Base-by-base conservation (phyloP, 306 rosid genomes). In the Cicer pinnatifidum region DNA sequence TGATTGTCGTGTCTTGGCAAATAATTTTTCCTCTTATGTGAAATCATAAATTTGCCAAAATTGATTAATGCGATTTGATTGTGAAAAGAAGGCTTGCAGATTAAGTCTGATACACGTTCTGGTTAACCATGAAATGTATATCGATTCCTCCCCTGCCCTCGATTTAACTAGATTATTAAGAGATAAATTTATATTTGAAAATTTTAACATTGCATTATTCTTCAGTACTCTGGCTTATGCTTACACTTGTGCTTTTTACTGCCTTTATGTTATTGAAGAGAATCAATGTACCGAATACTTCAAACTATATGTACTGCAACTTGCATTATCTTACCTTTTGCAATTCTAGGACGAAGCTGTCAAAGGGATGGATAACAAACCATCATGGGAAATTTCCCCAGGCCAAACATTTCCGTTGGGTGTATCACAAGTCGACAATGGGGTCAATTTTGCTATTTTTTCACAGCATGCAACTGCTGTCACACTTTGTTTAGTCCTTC, bases 391-490 rank as follows among this genome's bases (percentile, higher is more conserved):
- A 64, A 48, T 59, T 79, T 80, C 81, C 12, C 95, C 99, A 50
- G 99, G 99, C 69, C 93, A 89, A 74, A 86, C 94, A 73, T 83
- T 66, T 89, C 96, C 99, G 0, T 75, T 94, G 75, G 99, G 99
- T 48, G 93, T 86, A 58, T 87, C 97, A 47, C 91, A 94, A 84
- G 88, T 87, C 64, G 93, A 87, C 60, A 80, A 23, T 62, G 91
- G 97, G 71, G 82, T 91, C 80, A 94, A 94, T 80, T 94, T 94
- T 86, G 78, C 99, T 65, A 86, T 94, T 50, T 94, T 94, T 73
- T 91, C 99, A 37, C 93, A 87, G 85, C 89, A 94, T 81, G 96
- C 96, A 47, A 89, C 96, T 17, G 79, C 89, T 61, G 96, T 94
- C 80, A 89, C 91, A 38, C 91, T 94, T 62, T 91, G 93, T 78